Evolutionary conservation across 179 eudicot genomes (phyloP), one percentile per base, ranked within the genome.

Genomic region (Pouteria campechiana): DNA sequence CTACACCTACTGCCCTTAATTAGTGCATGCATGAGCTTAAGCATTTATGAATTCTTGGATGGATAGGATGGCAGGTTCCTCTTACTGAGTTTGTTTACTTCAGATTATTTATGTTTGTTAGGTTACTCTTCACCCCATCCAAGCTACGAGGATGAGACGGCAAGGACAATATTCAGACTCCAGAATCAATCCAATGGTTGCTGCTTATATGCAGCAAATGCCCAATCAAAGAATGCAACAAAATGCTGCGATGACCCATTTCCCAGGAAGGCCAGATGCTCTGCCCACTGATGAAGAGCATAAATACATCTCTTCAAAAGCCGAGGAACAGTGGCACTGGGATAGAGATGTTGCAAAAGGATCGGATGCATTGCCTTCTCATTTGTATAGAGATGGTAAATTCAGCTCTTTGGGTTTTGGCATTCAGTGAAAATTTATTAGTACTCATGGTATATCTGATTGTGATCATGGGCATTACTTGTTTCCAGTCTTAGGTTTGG

Each of bases 151-250:
- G 31, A 52, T 52, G 48, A 44, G 41, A 40, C 40, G 32, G 40
- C 48, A 23, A 16, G 32, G 39, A 40, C 48, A 38, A 41, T 41
- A 31, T 52, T 5, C 41, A 2, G 48, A 33, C 22, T 34, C 27
- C 15, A 52, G 18, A 15, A 19, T 13, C 19, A 17, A 32, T 31
- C 48, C 40, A 3, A 30, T 40, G 22, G 31, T 48, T 41, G 10
- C 46, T 32, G 25, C 56, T 41, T 47, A 51, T 19, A 40, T 23
- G 39, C 57, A 41, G 46, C 48, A 52, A 16, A 41, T 51, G 8
- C 18, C 57, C 12, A 3, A 15, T 17, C 48, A 41, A 22, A 15
- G 48, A 52, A 41, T 52, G 47, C 57, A 15, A 23, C 48, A 31
- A 16, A 31, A 52, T 52, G 47, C 40, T 18, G 46, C 23, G 32